These are phyloP conservation scores for Peronospora belbahrii DNA, from an alignment of 352 stramenopile species.

Conservation along the genomic window DNA sequence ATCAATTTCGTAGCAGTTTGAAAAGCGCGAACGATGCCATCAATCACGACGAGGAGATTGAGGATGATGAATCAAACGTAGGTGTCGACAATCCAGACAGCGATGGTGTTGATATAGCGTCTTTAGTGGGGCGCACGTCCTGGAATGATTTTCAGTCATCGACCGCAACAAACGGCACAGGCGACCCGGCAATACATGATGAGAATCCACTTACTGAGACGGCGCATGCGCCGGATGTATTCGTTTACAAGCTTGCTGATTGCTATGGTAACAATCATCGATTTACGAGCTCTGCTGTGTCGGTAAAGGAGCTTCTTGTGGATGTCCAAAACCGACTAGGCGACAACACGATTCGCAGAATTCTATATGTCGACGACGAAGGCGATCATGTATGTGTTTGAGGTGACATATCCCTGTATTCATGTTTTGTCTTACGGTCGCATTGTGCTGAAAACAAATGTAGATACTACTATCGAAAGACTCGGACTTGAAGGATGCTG, in stretches of 20 bases:
- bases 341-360: conserved; percentile 62
- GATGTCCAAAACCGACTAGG: conserved; percentile 69
- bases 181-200: conserved; percentile 20
- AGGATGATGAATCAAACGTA: conserved; percentile 30
- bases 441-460: conserved; percentile 1
- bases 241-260: conserved; percentile 82
- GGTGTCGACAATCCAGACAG: conserved; percentile 25
- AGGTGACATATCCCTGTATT: not conserved
- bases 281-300: conserved; percentile 77
- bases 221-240: conserved; percentile 35
- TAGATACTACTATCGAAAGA: conserved; percentile 75
- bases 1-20: conserved; percentile 62
- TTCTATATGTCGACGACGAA: conserved; percentile 82
- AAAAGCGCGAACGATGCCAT: conserved; percentile 24
- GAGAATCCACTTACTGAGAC: conserved; percentile 27
- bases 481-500: conserved; percentile 72
- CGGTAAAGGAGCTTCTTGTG: conserved; percentile 54
- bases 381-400: conserved; percentile 50
- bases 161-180: conserved; percentile 16
- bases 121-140: conserved; percentile 30
- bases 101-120: conserved; percentile 22
- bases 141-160: conserved; percentile 45
- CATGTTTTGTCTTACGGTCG: not conserved
- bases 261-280: conserved; percentile 77
- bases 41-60: conserved; percentile 28